phyloP scores from a whole-genome alignment of 2,329 filamentous ascomycete species.

The Paracamarosporium sp. region DNA sequence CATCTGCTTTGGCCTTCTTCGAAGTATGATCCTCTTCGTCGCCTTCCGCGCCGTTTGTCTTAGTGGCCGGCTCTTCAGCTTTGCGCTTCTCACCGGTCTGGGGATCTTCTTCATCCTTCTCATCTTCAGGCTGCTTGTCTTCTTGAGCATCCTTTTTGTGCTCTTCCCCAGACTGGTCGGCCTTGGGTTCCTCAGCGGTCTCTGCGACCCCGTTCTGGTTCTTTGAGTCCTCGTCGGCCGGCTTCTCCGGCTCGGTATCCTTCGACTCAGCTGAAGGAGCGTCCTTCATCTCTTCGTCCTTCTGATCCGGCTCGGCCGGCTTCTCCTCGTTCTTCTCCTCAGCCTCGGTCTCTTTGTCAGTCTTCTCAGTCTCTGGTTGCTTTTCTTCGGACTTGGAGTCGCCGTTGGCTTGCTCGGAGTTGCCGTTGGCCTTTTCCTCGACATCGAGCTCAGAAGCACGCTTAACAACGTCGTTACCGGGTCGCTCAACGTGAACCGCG shows the following conservation, averaged over 20 bases:
- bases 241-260: slow-evolving; percentile 33
- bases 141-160: too few species aligned
- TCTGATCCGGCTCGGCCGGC: slow-evolving; percentile 39
- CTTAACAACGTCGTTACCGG: slow-evolving; percentile 71
- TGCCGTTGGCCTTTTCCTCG: slow-evolving; percentile 53
- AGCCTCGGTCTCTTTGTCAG: slow-evolving; percentile 29
- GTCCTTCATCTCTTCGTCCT: slow-evolving; percentile 45
- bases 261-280: slow-evolving; percentile 31
- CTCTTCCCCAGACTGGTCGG: slow-evolving; percentile 36
- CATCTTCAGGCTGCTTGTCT: slow-evolving; percentile 33
- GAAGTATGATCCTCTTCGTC: slow-evolving; percentile 34
- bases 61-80: slow-evolving; percentile 30
- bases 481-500: slow-evolving; percentile 64
- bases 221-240: slow-evolving; percentile 28
- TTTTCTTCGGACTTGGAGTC: slow-evolving; percentile 40
- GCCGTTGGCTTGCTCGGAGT: slow-evolving; percentile 43
- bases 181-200: slow-evolving; percentile 24
- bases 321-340: slow-evolving; percentile 29
- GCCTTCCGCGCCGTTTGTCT: slow-evolving; percentile 32
- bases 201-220: slow-evolving; percentile 31
- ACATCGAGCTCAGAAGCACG: slow-evolving; percentile 66
- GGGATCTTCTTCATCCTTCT: slow-evolving; percentile 37
- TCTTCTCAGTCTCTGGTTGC: slow-evolving; percentile 37
- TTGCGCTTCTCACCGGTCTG: slow-evolving; percentile 46
- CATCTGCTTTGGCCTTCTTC: slow-evolving; percentile 40